A percentile compares a stretch with the other conserved stretches of the same genome.
Conservation (phyloP, 495 filamentous ascomycete genomes). For the Xylaria longipes region DNA sequence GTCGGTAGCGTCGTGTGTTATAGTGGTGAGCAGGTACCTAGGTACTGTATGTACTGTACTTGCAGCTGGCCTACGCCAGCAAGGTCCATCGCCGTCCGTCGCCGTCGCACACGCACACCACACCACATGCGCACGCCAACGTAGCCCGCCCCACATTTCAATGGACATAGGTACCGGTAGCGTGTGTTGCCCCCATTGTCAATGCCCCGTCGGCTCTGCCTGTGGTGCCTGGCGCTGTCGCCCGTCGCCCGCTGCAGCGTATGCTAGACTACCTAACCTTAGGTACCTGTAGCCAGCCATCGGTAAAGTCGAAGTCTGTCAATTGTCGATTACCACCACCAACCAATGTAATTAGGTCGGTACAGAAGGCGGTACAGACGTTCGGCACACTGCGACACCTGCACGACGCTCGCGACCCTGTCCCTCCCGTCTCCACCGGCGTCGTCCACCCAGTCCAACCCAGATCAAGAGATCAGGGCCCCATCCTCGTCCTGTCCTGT, state of each 20-base stretch:
- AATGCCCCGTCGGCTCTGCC: too few relatives aligned
- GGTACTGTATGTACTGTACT: too few relatives aligned
- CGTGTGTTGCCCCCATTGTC: too few relatives aligned
- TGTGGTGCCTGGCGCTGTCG: not conserved
- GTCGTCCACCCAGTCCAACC: not conserved
- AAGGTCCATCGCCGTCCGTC: not conserved
- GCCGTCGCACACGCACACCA: conserved; percentile 14
- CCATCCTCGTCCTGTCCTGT: not conserved
- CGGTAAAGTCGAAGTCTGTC: too few relatives aligned
- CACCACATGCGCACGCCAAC: conserved; percentile 16
- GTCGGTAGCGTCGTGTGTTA: not conserved
- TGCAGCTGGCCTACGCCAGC: conserved; percentile 8
- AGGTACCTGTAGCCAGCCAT: too few relatives aligned
- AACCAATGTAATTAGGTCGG: too few relatives aligned
- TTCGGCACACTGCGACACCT: conserved; percentile 1
- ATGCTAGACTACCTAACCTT: too few relatives aligned
- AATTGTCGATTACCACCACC: too few relatives aligned
- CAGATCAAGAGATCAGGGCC: conserved; percentile 8
- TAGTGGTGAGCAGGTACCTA: not conserved
- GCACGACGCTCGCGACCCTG: conserved; percentile 1
- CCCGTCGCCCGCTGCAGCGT: too few relatives aligned
- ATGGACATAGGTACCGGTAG: too few relatives aligned
- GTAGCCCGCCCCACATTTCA: conserved; percentile 7
- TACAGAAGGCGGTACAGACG: too few relatives aligned
- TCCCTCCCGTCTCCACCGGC: conserved; percentile 2